Base-by-base conservation (phyloP, 2,329 filamentous ascomycete species). In the Ophiocordyceps camponoti-leonardi region DNA sequence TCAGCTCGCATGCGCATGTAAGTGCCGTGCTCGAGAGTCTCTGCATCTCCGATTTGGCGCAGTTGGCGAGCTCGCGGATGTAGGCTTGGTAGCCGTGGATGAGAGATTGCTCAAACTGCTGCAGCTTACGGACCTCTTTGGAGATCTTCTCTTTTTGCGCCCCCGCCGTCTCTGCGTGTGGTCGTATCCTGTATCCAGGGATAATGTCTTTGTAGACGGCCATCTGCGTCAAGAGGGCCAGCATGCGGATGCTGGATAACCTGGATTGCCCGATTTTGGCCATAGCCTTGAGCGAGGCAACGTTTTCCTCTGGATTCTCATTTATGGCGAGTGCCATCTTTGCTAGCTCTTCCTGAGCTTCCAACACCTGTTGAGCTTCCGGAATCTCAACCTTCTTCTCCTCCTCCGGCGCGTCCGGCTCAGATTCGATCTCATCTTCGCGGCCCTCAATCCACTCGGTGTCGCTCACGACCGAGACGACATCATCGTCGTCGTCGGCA, bases 121-220 rank as follows among this genome's bases (percentile, higher is more conserved):
- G 77, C 50, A 94, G 65, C 53, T 78, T 82, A 57, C 83, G 79
- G 31, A 96, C 86, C 26, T 96, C 92, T 60, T 94, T 95, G 6
- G 88, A 94, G 2, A 96, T 67, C 61, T 93, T 93, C 51, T 81
- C 81, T 47, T 75, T 74, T 57, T 81, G 72, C 41, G 81, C 78
- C 30, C 86, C 71, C 41, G 81, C 78, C 30, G 86, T 82, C 49
- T 93, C 86, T 1, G 74, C 70, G 4, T 86, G 67, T 1, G 86
- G 83, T 18, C 92, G 81, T 67, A 98, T 96, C 49, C 92, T 76
- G 61, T 98, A 98, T 20, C 92, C 92, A 0, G 92, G 92, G 48
- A 98, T 96, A 42, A 95, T 76, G 62, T 96, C 92, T 61, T 90
- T 94, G 70, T 90, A 98, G 13, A 96, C 79, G 0, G 88, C 77